These are phyloP conservation scores for Aspergillus sp. DNA, from an alignment of 2,329 filamentous ascomycete species.

Conservation along the genomic window DNA sequence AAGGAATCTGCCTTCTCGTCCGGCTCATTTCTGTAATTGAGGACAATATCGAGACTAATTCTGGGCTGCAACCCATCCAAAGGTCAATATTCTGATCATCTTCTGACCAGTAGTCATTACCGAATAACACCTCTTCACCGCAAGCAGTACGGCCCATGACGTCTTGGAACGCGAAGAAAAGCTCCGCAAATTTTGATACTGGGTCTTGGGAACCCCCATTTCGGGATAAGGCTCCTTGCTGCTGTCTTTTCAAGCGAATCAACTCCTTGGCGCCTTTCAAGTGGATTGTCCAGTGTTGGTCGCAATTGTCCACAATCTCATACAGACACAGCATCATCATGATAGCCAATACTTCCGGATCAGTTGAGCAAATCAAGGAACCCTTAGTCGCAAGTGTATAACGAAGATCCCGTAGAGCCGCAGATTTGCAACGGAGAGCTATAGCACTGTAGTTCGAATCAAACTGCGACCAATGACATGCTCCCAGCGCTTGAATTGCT, in stretches of 20 bases:
- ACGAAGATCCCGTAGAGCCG: conserved; percentile 31
- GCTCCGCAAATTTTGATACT: conserved; percentile 36
- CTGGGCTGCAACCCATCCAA: conserved; percentile 47
- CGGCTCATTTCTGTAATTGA: conserved; percentile 43
- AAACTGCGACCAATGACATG: conserved; percentile 31
- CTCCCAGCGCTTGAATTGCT: conserved; percentile 33
- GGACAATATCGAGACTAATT: conserved; percentile 42
- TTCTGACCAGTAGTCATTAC: conserved; percentile 42
- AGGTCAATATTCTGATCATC: conserved; percentile 33
- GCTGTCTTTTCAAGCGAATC: conserved; percentile 34
- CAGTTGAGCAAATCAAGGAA: conserved; percentile 18
- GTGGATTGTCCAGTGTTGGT: conserved; percentile 44
- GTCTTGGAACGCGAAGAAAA: conserved; percentile 48
- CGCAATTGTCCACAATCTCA: conserved; percentile 40
- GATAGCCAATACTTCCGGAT: conserved; percentile 34
- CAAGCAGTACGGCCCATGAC: conserved; percentile 47
- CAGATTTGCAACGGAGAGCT: conserved; percentile 32
- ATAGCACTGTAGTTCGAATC: conserved; percentile 24
- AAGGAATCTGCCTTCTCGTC: conserved; percentile 20
- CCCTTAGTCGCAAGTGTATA: conserved; percentile 25
- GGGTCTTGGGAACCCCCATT: conserved; percentile 12
- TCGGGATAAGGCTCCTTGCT: conserved; percentile 6
- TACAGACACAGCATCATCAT: conserved; percentile 44
- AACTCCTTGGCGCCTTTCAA: conserved; percentile 43
- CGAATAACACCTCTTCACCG: conserved; percentile 42